Percentiles rank a stretch among this genome's conserved stretches.
These are phyloP conservation scores for Fomitopsis betulina DNA, from an alignment of 1,284 basidiomycete species.

Conservation along the genomic window DNA sequence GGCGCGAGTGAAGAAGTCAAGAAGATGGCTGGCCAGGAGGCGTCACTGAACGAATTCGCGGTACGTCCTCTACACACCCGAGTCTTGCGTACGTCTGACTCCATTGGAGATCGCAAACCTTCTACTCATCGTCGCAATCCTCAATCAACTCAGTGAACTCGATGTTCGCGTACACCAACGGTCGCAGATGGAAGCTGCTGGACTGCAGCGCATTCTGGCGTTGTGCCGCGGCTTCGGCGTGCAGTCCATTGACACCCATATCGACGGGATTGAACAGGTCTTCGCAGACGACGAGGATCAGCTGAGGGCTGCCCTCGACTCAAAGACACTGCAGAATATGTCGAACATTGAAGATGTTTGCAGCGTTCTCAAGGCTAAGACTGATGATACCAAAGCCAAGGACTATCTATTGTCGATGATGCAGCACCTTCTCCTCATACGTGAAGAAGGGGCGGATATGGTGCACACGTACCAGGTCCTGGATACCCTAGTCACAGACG, in stretches of 20 bases:
- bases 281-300: conserved; percentile 80
- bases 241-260: conserved; percentile 60
- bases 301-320: conserved; percentile 75
- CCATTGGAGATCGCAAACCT: conserved; percentile 58
- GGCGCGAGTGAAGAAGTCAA: conserved; percentile 90
- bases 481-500: conserved; percentile 88
- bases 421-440: conserved; percentile 89
- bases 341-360: conserved; percentile 86
- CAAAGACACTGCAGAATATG: conserved; percentile 74
- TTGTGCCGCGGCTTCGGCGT: conserved; percentile 71
- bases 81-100: conserved; percentile 5
- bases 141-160: conserved; percentile 65
- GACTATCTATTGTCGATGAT: conserved; percentile 90
- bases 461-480: conserved; percentile 91
- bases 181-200: conserved; percentile 85
- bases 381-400: conserved; percentile 73
- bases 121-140: conserved; percentile 64
- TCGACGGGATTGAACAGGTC: conserved; percentile 62
- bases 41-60: conserved; percentile 78
- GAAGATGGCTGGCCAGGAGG: conserved; percentile 53
- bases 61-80: conserved; percentile 40
- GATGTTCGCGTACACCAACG: conserved; percentile 84
- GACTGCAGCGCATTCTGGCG: conserved; percentile 71
- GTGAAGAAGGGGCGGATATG: conserved; percentile 81
- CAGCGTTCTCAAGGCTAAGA: conserved; percentile 72